Conservation (phyloP, 495 filamentous ascomycete species). For the Penicillium egyptiacum region DNA sequence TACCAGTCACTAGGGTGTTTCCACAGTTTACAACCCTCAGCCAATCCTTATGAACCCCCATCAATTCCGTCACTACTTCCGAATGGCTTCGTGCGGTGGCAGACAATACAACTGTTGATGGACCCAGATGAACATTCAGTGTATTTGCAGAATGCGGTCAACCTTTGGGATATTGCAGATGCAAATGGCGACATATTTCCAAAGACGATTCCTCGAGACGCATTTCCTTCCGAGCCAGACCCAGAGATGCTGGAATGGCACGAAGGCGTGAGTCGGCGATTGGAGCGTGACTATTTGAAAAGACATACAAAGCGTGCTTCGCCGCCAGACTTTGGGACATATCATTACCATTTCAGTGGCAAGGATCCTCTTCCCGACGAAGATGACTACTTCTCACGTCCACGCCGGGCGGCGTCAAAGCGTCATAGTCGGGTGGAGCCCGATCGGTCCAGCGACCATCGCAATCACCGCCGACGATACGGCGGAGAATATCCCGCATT, state of each 20-base stretch:
- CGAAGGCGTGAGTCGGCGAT: slow-evolving; percentile 56
- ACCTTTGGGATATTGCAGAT: slow-evolving; percentile 70
- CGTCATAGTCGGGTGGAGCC: slow-evolving; percentile 25
- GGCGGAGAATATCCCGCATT: slow-evolving; percentile 31
- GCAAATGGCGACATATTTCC: slow-evolving; percentile 78
- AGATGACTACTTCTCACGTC: slow-evolving; percentile 30
- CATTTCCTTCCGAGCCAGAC: slow-evolving; percentile 75
- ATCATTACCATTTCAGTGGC: slow-evolving; percentile 36
- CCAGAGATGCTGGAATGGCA: slow-evolving; percentile 82
- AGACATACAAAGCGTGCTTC: slow-evolving; percentile 33
- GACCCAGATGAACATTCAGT: slow-evolving; percentile 85
- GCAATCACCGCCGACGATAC: slow-evolving; percentile 24
- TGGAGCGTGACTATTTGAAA: slow-evolving; percentile 45
- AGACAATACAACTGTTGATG: slow-evolving; percentile 86
- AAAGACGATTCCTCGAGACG: slow-evolving; percentile 67
- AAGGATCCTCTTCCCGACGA: slow-evolving; percentile 33
- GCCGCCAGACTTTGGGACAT: slow-evolving; percentile 35
- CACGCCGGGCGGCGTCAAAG: slow-evolving; percentile 20
- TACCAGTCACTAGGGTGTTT: slow-evolving; percentile 90
- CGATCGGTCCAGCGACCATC: slow-evolving; percentile 21
- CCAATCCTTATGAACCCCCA: slow-evolving; percentile 70
- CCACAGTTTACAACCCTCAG: slow-evolving; percentile 68
- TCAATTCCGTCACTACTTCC: slow-evolving; percentile 77
- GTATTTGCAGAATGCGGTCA: slow-evolving; percentile 78
- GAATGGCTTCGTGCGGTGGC: slow-evolving; percentile 88